Evolutionary conservation across 2,329 filamentous ascomycete genomes (phyloP), one percentile per base, ranked within the genome.

Genomic region (Shiraia bambusicola): DNA sequence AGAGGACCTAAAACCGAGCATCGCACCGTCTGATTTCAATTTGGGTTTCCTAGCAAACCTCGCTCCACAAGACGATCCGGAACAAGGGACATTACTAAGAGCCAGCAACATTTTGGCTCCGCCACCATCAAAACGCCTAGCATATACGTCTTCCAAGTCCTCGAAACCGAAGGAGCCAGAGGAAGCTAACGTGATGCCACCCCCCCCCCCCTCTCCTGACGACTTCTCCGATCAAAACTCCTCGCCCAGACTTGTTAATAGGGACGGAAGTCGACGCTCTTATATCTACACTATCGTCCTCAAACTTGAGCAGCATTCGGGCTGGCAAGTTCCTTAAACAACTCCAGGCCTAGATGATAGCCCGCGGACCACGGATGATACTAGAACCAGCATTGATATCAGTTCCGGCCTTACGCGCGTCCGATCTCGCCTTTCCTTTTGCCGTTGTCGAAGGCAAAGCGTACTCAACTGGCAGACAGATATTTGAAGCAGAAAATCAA

Each of bases 151-250:
- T 24, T 24, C 38, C 13, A 16, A 40, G 28, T 34, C 15, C 29
- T 34, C 15, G 5, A 40, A 17, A 16, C 34, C 30, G 9, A 34
- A 40, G 25, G n/a, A 14, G 34, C 24, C 11, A 11, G 17, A 4
- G 14, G 17, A 42, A 17, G 31, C 16, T 12, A 37, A 26, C 33
- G 37, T 17, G 4, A 31, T 37, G 33, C 33, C 33, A 32, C 9
- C 82, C 17, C 33, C 22, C 31, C 7, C 38, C 12, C 33, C 28
- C 14, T 34, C 9, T 3, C 17, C 28, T n/a, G n/a, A n/a, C n/a
- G n/a, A n/a, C n/a, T 14, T 41, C 41, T 16, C 30, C n/a, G 15
- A 34, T 45, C 19, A 48, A 45, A 40, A 36, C 40, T 13, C 45
- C 41, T 16, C 28, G 17, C 37, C 36, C 41, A 7, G 30, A 48